Percentiles rank a stretch among this genome's conserved stretches.
Conservation (phyloP, 176 grass and related monocot genomes). For the Oryza meyeriana region DNA sequence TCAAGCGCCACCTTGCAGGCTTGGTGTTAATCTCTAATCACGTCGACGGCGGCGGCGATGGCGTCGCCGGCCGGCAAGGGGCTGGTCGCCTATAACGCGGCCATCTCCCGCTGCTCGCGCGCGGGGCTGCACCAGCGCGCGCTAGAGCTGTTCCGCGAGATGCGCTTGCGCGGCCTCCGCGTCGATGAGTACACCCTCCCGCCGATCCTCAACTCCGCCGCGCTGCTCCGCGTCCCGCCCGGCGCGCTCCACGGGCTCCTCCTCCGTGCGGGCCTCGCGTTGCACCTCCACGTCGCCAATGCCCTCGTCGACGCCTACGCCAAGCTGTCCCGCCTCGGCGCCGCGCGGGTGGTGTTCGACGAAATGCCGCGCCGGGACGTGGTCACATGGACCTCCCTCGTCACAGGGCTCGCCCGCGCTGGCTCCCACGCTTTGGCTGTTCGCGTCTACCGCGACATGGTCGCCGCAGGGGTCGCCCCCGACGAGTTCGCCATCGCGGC, state of each 20-base stretch:
- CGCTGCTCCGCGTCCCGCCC: conserved; percentile 16
- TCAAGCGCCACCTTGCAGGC: background rate
- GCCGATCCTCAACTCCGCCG: conserved; percentile 54
- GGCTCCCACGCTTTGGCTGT: conserved; percentile 36
- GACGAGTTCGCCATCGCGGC: conserved; percentile 53
- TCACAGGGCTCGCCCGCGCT: conserved; percentile 46
- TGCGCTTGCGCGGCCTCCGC: conserved; percentile 39
- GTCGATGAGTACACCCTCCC: conserved; percentile 67
- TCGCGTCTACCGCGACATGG: conserved; percentile 42
- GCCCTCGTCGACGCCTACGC: conserved; percentile 65
- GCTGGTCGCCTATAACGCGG: conserved; percentile 50
- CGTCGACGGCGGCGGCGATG: conserved; percentile 8
- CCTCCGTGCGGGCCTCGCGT: conserved; percentile 43
- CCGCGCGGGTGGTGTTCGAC: conserved; percentile 50
- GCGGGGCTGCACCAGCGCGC: conserved; percentile 35
- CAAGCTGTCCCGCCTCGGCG: conserved; percentile 28
- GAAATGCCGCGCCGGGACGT: conserved; percentile 56
- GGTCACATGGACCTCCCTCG: conserved; percentile 66
- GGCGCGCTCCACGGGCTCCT: conserved; percentile 39
- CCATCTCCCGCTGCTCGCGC: conserved; percentile 44
- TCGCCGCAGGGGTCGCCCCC: background rate
- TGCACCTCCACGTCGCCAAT: conserved; percentile 56
- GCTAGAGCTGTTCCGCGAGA: conserved; percentile 51
- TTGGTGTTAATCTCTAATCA: background rate
- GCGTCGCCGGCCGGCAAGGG: conserved; percentile 20